These are phyloP conservation scores for Diplodia corticola DNA, from an alignment of 2,329 filamentous ascomycete genomes.

Conservation along the genomic window DNA sequence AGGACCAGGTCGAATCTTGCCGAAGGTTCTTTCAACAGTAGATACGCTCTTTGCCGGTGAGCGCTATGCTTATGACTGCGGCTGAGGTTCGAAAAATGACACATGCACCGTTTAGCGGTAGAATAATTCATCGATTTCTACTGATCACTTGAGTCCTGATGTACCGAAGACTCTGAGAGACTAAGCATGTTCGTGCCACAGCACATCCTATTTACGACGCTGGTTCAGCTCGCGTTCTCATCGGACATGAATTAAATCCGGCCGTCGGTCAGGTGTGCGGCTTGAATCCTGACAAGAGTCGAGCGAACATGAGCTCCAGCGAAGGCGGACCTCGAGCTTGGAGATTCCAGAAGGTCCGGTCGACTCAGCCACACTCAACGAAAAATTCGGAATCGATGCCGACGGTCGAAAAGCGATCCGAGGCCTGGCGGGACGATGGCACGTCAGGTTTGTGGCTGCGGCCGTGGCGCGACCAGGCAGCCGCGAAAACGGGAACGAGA, in stretches of 20 bases:
- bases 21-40: neutral
- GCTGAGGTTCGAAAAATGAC: no score
- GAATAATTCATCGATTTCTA: no score
- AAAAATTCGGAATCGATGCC: neutral
- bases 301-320: neutral
- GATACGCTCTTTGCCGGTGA: neutral
- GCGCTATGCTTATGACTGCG: neutral
- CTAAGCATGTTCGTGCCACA: no score
- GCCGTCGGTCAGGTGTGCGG: neutral
- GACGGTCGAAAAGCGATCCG: no score
- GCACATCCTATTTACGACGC: no score
- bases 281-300: neutral
- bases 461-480: conserved; percentile 12
- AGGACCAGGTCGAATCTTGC: neutral
- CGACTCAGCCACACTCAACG: conserved; percentile 8
- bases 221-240: no score
- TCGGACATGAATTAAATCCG: no score
- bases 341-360: neutral
- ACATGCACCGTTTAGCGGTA: no score
- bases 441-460: neutral
- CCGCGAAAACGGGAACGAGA: conserved; percentile 4
- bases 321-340: neutral
- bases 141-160: no score
- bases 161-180: no score
- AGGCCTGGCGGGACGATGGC: neutral